Percentiles rank a stretch among this genome's conserved stretches.
Conservation (phyloP, 75 land plant genomes). For the Picea sitchensis region DNA sequence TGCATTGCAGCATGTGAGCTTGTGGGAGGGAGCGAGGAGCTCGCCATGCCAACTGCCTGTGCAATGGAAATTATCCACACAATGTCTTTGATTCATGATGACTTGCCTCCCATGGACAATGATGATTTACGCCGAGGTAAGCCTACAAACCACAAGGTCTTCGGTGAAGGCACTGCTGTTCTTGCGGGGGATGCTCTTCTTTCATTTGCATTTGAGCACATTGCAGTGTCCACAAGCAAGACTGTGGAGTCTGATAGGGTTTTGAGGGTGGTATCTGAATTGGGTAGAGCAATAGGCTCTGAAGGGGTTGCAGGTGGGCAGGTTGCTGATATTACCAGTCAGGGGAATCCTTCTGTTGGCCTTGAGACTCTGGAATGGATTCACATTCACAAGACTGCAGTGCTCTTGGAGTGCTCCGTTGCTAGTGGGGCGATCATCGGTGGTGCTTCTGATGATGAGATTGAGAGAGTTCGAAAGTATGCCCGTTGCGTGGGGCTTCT, state of each 20-base stretch:
- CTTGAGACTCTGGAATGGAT: slow-evolving; percentile 56
- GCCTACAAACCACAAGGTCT: slow-evolving; percentile 54
- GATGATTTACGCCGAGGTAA: slow-evolving; percentile 54
- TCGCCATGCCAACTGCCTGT: slow-evolving; percentile 50
- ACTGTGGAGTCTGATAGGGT: slow-evolving; percentile 23
- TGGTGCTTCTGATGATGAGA: slow-evolving; percentile 51
- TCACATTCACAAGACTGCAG: slow-evolving; percentile 67
- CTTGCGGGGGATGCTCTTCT: slow-evolving; percentile 61
- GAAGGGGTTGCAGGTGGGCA: slow-evolving; percentile 67
- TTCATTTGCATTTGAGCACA: slow-evolving; percentile 38
- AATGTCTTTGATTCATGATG: slow-evolving; percentile 70
- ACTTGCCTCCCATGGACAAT: slow-evolving; percentile 56
- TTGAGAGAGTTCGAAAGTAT: slow-evolving; percentile 51
- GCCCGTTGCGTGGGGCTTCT: slow-evolving; percentile 61
- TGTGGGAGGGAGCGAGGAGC: slow-evolving; percentile 35
- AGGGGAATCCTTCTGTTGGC: slow-evolving; percentile 21
- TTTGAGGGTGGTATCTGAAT: slow-evolving; percentile 31
- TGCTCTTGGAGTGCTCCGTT: slow-evolving; percentile 47
- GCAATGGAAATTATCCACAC: slow-evolving; percentile 70
- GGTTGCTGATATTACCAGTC: slow-evolving; percentile 41
- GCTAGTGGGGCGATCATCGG: slow-evolving; percentile 68
- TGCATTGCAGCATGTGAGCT: slow-evolving; percentile 70
- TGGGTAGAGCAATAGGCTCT: slow-evolving; percentile 40
- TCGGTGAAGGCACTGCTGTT: slow-evolving; percentile 48
- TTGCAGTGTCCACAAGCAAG: slow-evolving; percentile 23